phyloP scores from a whole-genome alignment of 2,329 filamentous ascomycete species.

The Cladosporium sp. region DNA sequence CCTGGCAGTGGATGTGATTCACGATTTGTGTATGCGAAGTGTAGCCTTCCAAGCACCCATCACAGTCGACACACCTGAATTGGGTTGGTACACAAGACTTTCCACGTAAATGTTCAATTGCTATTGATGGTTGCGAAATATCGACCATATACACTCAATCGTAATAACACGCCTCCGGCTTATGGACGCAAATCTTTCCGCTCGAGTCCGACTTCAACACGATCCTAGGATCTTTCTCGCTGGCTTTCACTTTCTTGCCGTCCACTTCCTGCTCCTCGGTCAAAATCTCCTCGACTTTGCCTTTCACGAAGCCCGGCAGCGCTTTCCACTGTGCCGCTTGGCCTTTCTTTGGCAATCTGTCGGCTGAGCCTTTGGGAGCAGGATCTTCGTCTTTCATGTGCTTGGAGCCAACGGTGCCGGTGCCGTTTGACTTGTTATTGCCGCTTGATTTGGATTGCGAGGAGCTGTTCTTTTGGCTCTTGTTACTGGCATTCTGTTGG shows the following conservation, averaged over 20 bases:
- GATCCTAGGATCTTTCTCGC: conserved; percentile 40
- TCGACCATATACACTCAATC: conserved; percentile 23
- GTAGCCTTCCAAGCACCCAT: too few species aligned
- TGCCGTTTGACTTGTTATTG: background rate
- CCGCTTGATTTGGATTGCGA: conserved; percentile 19
- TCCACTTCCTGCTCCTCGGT: conserved; percentile 38
- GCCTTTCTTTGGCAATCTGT: conserved; percentile 38
- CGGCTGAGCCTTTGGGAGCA: conserved; percentile 28
- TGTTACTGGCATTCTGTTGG: conserved; percentile 24
- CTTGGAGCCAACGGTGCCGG: conserved; percentile 26
- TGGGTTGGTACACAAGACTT: too few species aligned
- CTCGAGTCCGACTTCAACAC: conserved; percentile 37
- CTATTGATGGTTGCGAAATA: too few species aligned
- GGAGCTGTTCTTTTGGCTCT: conserved; percentile 33
- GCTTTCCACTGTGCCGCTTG: conserved; percentile 41
- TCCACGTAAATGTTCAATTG: too few species aligned
- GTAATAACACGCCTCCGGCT: conserved; percentile 41
- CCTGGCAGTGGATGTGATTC: too few species aligned
- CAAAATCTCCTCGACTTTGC: conserved; percentile 40
- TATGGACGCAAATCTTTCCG: conserved; percentile 42
- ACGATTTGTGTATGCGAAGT: too few species aligned
- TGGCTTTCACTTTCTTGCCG: conserved; percentile 40
- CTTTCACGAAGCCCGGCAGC: conserved; percentile 37
- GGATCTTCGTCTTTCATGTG: conserved; percentile 28
- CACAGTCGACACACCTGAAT: too few species aligned